A percentile compares a stretch with the other conserved stretches of the same genome.
phyloP scores from a whole-genome alignment of 768 basidiomycete species.

The Neoboletus subvelutipes region DNA sequence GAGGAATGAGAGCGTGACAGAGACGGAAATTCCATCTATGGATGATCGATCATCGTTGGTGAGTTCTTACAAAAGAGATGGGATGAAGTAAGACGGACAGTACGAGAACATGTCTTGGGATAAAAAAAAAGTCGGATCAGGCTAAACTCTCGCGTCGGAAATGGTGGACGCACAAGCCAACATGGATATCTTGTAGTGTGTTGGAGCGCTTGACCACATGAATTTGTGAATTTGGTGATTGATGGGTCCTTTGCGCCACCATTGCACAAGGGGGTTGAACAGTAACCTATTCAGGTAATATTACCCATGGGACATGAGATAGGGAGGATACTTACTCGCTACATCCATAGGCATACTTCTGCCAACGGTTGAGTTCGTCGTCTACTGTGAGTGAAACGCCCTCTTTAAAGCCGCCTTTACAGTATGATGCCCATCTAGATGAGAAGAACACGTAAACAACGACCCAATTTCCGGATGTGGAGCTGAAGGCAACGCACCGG shows the following conservation, averaged over 20 bases:
- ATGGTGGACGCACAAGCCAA: constrained; percentile 43
- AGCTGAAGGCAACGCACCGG: constrained; percentile 34
- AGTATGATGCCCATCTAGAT: constrained; percentile 75
- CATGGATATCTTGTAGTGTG: constrained; percentile 79
- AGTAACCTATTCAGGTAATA: constrained; percentile 54
- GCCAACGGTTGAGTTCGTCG: constrained; percentile 91
- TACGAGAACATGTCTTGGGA: constrained; percentile 50
- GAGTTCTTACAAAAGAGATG: background rate
- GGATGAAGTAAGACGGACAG: constrained; percentile 35
- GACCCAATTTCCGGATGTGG: constrained; percentile 1
- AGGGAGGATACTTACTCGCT: constrained; percentile 45
- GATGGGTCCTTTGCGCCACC: constrained; percentile 81
- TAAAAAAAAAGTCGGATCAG: constrained; percentile 1
- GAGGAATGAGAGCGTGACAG: constrained; percentile 63
- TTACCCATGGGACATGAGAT: background rate
- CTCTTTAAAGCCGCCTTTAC: constrained; percentile 83
- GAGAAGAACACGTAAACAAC: background rate
- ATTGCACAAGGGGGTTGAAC: constrained; percentile 78
- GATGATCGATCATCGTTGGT: background rate
- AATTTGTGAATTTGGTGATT: constrained; percentile 77
- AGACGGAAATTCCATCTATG: constrained; percentile 57
- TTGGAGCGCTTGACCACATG: constrained; percentile 72
- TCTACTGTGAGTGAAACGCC: constrained; percentile 88
- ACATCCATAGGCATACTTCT: constrained; percentile 79
- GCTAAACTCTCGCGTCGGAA: background rate